phyloP scores from a whole-genome alignment of 805 yeast species.

The Cyberlindnera euphorbiae region DNA sequence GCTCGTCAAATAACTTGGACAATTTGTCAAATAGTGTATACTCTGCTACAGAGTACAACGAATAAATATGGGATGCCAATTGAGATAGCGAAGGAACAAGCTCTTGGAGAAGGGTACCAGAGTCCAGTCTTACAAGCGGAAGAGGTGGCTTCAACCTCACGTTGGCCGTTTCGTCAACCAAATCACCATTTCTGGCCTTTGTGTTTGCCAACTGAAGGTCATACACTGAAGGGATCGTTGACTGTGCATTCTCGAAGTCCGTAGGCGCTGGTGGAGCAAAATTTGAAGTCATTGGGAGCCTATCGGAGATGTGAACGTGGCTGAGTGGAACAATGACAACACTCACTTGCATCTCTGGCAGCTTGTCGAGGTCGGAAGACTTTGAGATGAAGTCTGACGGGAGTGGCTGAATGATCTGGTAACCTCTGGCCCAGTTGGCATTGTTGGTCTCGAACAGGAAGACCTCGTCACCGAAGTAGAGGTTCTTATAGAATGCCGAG shows the following conservation, averaged over 20 bases:
- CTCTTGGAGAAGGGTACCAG: slow-evolving; percentile 48
- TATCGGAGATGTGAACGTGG: slow-evolving; percentile 42
- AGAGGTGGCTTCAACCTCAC: slow-evolving; percentile 45
- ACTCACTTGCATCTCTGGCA: slow-evolving; percentile 51
- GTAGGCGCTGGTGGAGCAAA: slow-evolving; percentile 27
- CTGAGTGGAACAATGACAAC: slow-evolving; percentile 60
- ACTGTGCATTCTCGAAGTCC: slow-evolving; percentile 24
- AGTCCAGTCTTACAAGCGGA: slow-evolving; percentile 44
- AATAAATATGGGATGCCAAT: slow-evolving; percentile 59
- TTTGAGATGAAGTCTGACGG: slow-evolving; percentile 67
- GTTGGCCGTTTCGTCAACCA: slow-evolving; percentile 19
- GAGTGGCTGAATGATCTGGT: slow-evolving; percentile 59
- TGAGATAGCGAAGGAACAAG: slow-evolving; percentile 52
- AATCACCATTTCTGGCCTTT: slow-evolving; percentile 28
- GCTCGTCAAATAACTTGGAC: slow-evolving; percentile 44
- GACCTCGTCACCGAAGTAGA: slow-evolving; percentile 75
- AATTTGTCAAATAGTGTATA: slow-evolving; percentile 57
- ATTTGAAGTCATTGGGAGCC: slow-evolving; percentile 35
- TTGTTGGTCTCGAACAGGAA: slow-evolving; percentile 62
- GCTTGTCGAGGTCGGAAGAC: slow-evolving; percentile 50
- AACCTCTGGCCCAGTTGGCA: slow-evolving; percentile 76
- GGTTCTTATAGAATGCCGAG: slow-evolving; percentile 40
- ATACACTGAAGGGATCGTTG: slow-evolving; percentile 31
- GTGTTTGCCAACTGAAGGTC: slow-evolving; percentile 29
- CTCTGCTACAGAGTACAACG: slow-evolving; percentile 68